Evolutionary conservation across 768 basidiomycete species (phyloP), one percentile per base, ranked within the genome.

Genomic region (Amanita fuliginea): DNA sequence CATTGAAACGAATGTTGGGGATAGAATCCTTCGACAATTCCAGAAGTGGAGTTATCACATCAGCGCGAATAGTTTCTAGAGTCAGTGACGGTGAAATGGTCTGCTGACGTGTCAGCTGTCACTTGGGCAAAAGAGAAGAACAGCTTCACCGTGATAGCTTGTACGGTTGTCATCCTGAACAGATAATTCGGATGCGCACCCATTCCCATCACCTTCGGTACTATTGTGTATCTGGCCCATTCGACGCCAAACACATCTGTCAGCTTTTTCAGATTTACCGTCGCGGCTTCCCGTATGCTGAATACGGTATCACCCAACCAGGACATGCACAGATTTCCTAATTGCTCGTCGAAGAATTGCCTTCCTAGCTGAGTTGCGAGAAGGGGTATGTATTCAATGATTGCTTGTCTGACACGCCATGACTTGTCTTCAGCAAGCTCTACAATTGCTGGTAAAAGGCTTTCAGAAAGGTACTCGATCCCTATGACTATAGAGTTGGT

Each of bases 341-440:
- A 79, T 64, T 95, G 91, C 59, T 98, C 96, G 65, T 99, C 94
- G 64, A 99, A 99, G 71, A 98, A 98, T 22, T 84, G 74, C 58
- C 90, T 90, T 47, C 96, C 96, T 50, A 99, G 78, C 63, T 99
- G 96, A n/a, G 86, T 93, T 37, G 96, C 94, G 41, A 99, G 84
- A 18, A 98, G 79, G n/a, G 96, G 96, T 58, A 99, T 88, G 69
- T 99, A 97, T 67, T 98, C 96, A 67, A 99, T 99, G 70, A 99
- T 98, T 6, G 96, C 96, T 67, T 99, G 96, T 57, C 96, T 86
- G 16, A 99, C 95, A 24, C 96, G 86, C 96, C 96, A 99, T 53
- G 96, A 96, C 64, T 98, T 99, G 73, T 99, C 96, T 66, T 98
- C 95, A 6, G 96, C 96, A 30, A 99, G 75, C 62, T 98, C 90